Evolutionary conservation across 2,329 filamentous ascomycete species (phyloP), one percentile per base, ranked within the genome.

Genomic region (Ampelomyces quisqualis): DNA sequence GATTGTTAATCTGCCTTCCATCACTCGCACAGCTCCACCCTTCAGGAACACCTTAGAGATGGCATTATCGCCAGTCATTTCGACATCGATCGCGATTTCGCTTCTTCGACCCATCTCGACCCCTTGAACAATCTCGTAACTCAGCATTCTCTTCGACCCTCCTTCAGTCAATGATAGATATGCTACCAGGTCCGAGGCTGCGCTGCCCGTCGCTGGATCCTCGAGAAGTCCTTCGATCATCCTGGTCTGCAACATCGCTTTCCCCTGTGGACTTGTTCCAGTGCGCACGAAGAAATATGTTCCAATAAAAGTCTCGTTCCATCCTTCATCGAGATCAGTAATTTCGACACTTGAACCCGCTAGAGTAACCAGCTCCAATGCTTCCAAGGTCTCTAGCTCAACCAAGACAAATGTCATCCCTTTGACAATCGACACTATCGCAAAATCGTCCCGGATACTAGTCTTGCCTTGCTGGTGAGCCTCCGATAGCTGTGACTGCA

Each of bases 371-470:
- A 65, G 53, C 4, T 69, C 74, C 13, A 91, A 72, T 6, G 77
- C 74, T 20, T 81, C 80, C 7, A 88, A 65, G 38, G 74, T 76
- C 0, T 78, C 72, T 15, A 93, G 71, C 51, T 79, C 70, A 10
- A 86, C 72, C 21, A 88, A 76, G n/a, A 81, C 67, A 64, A 89
- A 90, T 1, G 79, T 80, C 82, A 90, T 85, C 33, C 86, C 87
- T 30, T 80, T 80, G 23, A 89, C 85, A 31, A 90, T 72, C 29
- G 69, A 72, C 8, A 74, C 69, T 9, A 73, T 51, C 10, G 67
- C 53, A 21, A 49, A 64, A 49, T 60, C 37, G 51, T 58, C 45
- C 19, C 53, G 48, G 4, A 53, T 22, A 8, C 43, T 38, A 15
- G 55, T 20, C 17, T 52, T 34, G 11, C 44, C 34, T 19, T 51